phyloP scores from a whole-genome alignment of 2,329 filamentous ascomycete genomes.

The Mariannaea elegans region DNA sequence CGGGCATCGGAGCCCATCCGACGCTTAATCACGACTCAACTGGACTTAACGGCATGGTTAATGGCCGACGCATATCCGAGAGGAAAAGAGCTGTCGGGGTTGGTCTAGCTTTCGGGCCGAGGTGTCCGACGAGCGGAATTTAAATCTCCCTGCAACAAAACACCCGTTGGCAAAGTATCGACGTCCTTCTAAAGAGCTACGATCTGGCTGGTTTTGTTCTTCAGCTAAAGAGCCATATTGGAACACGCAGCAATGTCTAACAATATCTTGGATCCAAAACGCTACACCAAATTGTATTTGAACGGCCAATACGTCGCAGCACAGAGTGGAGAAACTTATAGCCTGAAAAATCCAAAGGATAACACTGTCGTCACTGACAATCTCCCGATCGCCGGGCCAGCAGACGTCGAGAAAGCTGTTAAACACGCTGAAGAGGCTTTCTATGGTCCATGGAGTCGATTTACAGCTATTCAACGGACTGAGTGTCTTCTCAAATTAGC shows the following conservation, averaged over 20 bases:
- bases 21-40: neutral
- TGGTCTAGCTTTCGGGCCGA: too few species aligned
- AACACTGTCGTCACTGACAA: conserved; percentile 10
- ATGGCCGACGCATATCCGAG: neutral
- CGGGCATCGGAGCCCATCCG: neutral
- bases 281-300: conserved; percentile 11
- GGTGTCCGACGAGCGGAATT: too few species aligned
- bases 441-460: conserved; percentile 19
- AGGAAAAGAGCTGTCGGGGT: neutral
- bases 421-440: conserved; percentile 21
- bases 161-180: too few species aligned
- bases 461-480: conserved; percentile 17
- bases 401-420: conserved; percentile 17
- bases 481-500: conserved; percentile 26
- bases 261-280: neutral
- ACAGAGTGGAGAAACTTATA: conserved; percentile 11
- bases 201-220: neutral
- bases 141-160: too few species aligned
- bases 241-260: neutral
- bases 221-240: neutral
- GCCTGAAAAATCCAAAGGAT: conserved; percentile 20
- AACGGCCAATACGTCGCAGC: conserved; percentile 19
- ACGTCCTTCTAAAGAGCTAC: neutral
- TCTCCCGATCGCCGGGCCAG: conserved; percentile 14
- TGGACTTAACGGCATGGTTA: too few species aligned